Evolutionary conservation across 176 grass and related monocot species (phyloP), one percentile per base, ranked within the genome.

Genomic region (Eragrostis curvula): DNA sequence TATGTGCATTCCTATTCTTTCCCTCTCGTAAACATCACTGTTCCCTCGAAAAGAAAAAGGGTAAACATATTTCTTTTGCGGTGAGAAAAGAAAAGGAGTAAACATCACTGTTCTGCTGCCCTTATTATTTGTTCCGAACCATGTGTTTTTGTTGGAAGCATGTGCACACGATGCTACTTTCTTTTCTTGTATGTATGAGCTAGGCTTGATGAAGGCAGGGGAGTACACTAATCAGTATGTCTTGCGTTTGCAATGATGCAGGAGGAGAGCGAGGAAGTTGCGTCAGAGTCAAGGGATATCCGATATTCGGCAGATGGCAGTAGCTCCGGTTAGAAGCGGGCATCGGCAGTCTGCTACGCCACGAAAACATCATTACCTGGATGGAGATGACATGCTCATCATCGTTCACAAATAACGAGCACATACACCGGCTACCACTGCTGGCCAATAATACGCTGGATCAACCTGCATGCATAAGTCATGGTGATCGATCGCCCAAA

Each of bases 341-440:
- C 57, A 46, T 9, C 51, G 40, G 9, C 40, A 85, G 29, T 5
- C 66, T 86, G 78, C 78, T 89, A 89, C 88, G 83, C 73, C 88
- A 86, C 83, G 78, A 84, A 88, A 81, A 77, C 84, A 90, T 90
- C 68, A 90, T 87, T 63, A 12, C 69, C 45, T n/a, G 17, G 51
- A 39, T 44, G 4, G 50, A 21, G 62, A 30, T 12, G n/a, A 1
- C 36, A 40, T 29, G 29, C n/a, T n/a, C 53, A 45, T 70, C 21
- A 20, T 52, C 51, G 21, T 16, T 39, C 17, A 66, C 70, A 32
- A 32, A 82, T 65, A 12, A 27, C 7, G 8, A 51, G 52, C n/a
- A 77, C 25, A 25, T 20, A 55, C 58, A 13, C 21, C 5, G 17
- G n/a, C 0, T 43, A 18, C 65, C 75, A 74, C 28, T 29, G 21